phyloP scores from a whole-genome alignment of 208 protist species.

The Trypanosoma melophagium region DNA sequence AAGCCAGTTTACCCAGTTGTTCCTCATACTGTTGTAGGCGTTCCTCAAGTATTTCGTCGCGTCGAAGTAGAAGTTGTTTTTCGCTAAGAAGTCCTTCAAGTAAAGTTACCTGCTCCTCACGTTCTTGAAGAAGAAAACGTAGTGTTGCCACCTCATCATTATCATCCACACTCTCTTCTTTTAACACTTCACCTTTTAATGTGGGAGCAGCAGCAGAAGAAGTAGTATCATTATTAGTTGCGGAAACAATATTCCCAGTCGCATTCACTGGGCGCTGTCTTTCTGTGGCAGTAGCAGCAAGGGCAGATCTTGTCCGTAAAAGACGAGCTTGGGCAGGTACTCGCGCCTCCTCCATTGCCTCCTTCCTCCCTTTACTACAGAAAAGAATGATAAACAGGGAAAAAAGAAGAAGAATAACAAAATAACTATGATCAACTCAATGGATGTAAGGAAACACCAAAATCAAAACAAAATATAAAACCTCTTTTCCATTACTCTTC shows the following conservation, averaged over 20 bases:
- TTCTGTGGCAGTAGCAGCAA: too few species aligned
- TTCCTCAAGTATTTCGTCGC: conserved; percentile 13
- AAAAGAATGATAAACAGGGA: conserved; percentile 13
- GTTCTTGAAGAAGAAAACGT: conserved; percentile 14
- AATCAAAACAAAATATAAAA: neutral
- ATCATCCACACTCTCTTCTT: neutral
- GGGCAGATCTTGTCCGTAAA: conserved; percentile 1
- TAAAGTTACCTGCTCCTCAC: conserved; percentile 12
- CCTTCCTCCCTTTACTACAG: neutral
- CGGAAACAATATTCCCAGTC: neutral
- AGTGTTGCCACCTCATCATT: conserved; percentile 14
- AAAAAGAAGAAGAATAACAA: conserved; percentile 16
- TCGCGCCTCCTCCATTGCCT: conserved; percentile 6
- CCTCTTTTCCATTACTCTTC: too few species aligned
- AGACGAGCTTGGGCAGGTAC: neutral
- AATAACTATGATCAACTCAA: neutral
- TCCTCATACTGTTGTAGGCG: conserved; percentile 12
- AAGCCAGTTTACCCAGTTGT: conserved; percentile 12
- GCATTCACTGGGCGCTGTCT: too few species aligned
- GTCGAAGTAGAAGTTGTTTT: conserved; percentile 17
- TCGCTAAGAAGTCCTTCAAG: conserved; percentile 24
- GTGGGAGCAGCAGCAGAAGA: neutral
- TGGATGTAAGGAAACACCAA: neutral
- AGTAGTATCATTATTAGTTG: neutral
- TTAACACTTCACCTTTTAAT: neutral